phyloP scores from a whole-genome alignment of 208 protist genomes.

The Leptomonas pyrrhocoris region DNA sequence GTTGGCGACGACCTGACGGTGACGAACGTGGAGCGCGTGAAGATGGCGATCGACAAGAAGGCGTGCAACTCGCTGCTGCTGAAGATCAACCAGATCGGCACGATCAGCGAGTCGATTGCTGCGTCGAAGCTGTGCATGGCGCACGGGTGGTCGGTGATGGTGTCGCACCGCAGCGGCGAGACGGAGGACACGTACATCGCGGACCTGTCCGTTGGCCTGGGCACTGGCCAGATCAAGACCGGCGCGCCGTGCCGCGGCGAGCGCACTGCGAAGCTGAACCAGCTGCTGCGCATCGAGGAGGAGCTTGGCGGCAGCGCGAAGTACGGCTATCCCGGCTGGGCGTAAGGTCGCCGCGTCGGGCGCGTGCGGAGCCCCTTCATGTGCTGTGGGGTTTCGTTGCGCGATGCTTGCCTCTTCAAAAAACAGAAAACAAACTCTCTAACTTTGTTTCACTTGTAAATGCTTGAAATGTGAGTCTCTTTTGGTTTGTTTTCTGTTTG shows the following conservation, averaged over 20 bases:
- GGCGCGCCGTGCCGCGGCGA: conserved; percentile 98
- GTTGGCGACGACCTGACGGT: conserved; percentile 99
- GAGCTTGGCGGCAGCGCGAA: conserved; percentile 80
- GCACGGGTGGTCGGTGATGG: conserved; percentile 87
- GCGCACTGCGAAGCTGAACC: conserved; percentile 99
- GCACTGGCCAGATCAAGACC: conserved; percentile 98
- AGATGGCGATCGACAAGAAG: conserved; percentile 90
- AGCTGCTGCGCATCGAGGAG: conserved; percentile 99
- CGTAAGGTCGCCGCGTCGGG: conserved; percentile 17
- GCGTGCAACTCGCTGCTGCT: conserved; percentile 98
- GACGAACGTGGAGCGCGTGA: conserved; percentile 97
- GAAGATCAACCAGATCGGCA: conserved; percentile 99
- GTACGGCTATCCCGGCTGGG: conserved; percentile 83
- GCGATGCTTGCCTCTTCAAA: too few relatives aligned
- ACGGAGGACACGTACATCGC: conserved; percentile 99
- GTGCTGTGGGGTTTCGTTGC: neutral
- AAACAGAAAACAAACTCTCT: too few relatives aligned
- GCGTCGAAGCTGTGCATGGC: conserved; percentile 89
- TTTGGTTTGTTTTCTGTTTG: too few relatives aligned
- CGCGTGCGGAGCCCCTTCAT: neutral
- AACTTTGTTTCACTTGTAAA: too few relatives aligned
- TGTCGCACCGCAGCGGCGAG: conserved; percentile 98
- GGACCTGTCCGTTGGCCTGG: conserved; percentile 97
- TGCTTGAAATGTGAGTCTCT: too few relatives aligned
- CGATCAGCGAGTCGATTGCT: conserved; percentile 97